Percentiles rank a stretch among this genome's conserved stretches.
Conservation (phyloP, 1,284 basidiomycete genomes). For the Apiotrichum gamsii region DNA sequence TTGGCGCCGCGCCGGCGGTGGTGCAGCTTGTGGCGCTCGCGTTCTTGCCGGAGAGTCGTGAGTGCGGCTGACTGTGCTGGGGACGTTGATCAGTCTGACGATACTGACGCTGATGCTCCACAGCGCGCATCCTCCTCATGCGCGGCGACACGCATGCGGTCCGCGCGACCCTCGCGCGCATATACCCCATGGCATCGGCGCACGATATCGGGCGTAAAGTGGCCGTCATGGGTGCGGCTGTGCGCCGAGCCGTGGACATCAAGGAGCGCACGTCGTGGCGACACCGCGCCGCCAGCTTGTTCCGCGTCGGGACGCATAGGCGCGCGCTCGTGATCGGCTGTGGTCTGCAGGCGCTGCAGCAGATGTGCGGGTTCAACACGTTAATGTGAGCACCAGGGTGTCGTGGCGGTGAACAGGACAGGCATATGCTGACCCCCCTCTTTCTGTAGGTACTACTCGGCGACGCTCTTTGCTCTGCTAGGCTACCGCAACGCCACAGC, state of each 20-base stretch:
- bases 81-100: no score
- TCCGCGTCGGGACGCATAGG: conserved; percentile 58
- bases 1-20: conserved; percentile 62
- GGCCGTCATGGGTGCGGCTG: conserved; percentile 55
- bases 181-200: conserved; percentile 61
- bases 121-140: conserved; percentile 66
- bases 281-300: conserved; percentile 55
- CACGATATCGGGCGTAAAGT: conserved; percentile 64
- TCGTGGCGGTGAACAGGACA: no score
- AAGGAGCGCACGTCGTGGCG: conserved; percentile 58
- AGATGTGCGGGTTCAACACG: conserved; percentile 69
- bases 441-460: conserved; percentile 60
- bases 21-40: conserved; percentile 59
- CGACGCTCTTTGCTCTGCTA: conserved; percentile 70
- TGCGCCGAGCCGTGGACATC: conserved; percentile 54
- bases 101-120: conserved; percentile 5
- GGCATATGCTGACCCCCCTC: no score
- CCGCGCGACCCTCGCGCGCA: conserved; percentile 55
- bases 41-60: conserved; percentile 69
- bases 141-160: conserved; percentile 54
- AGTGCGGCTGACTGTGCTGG: conserved; percentile 7
- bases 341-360: conserved; percentile 74
- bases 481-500: conserved; percentile 75
- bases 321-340: conserved; percentile 68
- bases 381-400: no score